Conservation (phyloP, 345 rosid genomes). For the Citrus trifoliata region DNA sequence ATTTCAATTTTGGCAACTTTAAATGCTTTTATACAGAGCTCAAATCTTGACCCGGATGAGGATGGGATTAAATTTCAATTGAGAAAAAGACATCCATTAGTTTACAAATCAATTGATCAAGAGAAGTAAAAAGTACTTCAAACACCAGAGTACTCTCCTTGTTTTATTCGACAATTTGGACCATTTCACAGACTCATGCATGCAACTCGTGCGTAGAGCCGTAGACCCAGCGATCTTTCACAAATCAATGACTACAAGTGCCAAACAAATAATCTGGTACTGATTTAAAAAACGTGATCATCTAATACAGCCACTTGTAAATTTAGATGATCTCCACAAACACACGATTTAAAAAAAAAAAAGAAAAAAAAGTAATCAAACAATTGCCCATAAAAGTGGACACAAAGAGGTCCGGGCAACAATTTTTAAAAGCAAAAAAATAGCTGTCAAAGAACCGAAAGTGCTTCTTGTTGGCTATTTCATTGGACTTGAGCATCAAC, state of each 20-base stretch:
- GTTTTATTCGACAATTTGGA: background rate
- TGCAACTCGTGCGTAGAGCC: background rate
- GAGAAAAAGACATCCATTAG: background rate
- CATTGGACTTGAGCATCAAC: background rate
- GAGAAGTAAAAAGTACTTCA: background rate
- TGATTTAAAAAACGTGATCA: background rate
- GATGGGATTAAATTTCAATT: background rate
- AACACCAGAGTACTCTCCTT: background rate
- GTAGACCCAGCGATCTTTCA: background rate
- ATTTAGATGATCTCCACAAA: too few species aligned
- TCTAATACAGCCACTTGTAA: background rate
- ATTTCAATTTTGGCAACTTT: slow-evolving; percentile 1
- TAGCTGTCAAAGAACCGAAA: slow-evolving; percentile 13
- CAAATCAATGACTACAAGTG: background rate
- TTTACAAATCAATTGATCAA: background rate
- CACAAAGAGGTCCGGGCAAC: background rate
- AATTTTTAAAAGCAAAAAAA: background rate
- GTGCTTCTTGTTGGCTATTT: background rate
- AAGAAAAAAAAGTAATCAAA: background rate
- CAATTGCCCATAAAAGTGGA: background rate
- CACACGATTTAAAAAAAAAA: background rate
- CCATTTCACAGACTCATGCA: background rate
- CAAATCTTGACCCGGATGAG: background rate
- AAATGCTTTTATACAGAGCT: background rate
- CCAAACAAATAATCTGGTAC: background rate